Conservation (phyloP, 1,139 yeast species). For the Sugiyamaella xylanicola region DNA sequence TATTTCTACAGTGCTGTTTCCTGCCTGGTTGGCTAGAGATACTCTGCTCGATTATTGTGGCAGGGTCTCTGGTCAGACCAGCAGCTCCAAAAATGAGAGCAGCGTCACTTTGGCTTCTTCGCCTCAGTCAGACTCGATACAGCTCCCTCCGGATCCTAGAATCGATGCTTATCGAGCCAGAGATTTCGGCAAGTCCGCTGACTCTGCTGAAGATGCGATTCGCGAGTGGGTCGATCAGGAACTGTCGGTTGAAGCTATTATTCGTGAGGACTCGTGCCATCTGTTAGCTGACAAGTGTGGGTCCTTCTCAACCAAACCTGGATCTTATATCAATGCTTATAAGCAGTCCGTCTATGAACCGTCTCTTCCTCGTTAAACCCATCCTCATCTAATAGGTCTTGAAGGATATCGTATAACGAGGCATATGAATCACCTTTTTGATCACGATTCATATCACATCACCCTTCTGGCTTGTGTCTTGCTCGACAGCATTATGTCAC, state of each 20-base stretch:
- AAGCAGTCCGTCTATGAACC: slow-evolving; percentile 20
- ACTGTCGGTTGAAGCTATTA: slow-evolving; percentile 37
- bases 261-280: slow-evolving; percentile 36
- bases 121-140: slow-evolving; percentile 1
- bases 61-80: slow-evolving; percentile 33
- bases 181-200: slow-evolving; percentile 27
- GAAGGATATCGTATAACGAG: too few species aligned
- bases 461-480: too few species aligned
- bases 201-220: slow-evolving; percentile 33
- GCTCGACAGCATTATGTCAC: too few species aligned
- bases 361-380: too few species aligned
- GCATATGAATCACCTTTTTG: too few species aligned
- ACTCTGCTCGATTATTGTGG: slow-evolving; percentile 38
- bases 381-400: too few species aligned
- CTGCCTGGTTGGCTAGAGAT: slow-evolving; percentile 41
- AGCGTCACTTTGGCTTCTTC: too few species aligned
- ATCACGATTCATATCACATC: too few species aligned
- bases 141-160: slow-evolving; percentile 37
- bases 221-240: slow-evolving; percentile 38
- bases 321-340: slow-evolving; percentile 29
- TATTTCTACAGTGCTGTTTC: slow-evolving; percentile 35
- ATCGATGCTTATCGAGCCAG: slow-evolving; percentile 43
- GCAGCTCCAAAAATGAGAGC: too few species aligned
- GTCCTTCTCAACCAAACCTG: slow-evolving; percentile 27
- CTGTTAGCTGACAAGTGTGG: slow-evolving; percentile 38